These are phyloP conservation scores for Pachysolen tannophilus DNA, from an alignment of 805 yeast species.

Conservation along the genomic window DNA sequence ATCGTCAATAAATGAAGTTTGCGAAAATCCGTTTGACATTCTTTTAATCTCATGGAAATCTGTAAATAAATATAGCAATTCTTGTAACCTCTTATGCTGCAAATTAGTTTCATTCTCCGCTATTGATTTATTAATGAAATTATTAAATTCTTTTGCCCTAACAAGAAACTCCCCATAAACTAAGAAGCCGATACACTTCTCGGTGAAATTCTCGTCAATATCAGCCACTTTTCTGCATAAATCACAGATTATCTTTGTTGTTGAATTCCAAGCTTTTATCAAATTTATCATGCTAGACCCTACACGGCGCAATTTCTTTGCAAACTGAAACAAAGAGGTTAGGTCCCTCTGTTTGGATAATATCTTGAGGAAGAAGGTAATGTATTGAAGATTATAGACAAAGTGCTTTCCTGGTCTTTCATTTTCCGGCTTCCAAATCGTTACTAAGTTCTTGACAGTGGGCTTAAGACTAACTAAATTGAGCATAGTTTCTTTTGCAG, in stretches of 20 bases:
- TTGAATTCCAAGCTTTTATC: conserved; percentile 56
- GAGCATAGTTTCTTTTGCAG: conserved; percentile 60
- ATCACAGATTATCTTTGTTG: conserved; percentile 44
- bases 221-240: conserved; percentile 37
- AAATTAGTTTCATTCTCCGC: conserved; percentile 23
- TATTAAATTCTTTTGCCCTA: conserved; percentile 25
- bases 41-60: conserved; percentile 56
- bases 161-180: conserved; percentile 34
- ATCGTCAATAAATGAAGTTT: conserved; percentile 71
- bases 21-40: conserved; percentile 74
- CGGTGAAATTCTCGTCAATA: conserved; percentile 42
- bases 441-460: conserved; percentile 61
- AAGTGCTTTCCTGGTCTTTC: conserved; percentile 95
- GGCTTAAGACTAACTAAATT: conserved; percentile 58
- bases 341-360: conserved; percentile 47
- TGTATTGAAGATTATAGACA: conserved; percentile 64
- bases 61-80: conserved; percentile 34
- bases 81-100: conserved; percentile 22
- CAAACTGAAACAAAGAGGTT: conserved; percentile 47
- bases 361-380: conserved; percentile 52
- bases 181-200: conserved; percentile 37
- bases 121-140: conserved; percentile 14
- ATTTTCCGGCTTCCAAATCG: conserved; percentile 88
- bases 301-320: conserved; percentile 70
- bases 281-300: conserved; percentile 70